Base-by-base conservation (phyloP, 768 basidiomycete genomes). In the Kwoniella mangroviensis region DNA sequence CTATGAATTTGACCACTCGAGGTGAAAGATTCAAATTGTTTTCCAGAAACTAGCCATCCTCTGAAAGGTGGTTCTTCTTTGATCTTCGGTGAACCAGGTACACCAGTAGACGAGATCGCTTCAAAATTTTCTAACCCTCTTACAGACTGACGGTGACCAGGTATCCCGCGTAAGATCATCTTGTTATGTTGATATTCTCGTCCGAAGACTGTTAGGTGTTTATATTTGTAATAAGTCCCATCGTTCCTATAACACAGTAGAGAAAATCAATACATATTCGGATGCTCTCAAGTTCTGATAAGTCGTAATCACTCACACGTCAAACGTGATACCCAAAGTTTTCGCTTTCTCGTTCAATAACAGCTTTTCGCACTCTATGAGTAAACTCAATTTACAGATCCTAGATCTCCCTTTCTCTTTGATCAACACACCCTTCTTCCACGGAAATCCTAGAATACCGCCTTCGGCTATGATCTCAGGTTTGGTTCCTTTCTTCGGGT, bases 21-120 rank as follows among this genome's bases (percentile, higher is more conserved):
- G 12, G 63, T 66, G 42, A 80, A 78, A 0, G 55, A 59, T 64
- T 80, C 76, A 45, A 63, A 80, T 34, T 60, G 24, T 51, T 67
- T 40, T 4, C 79, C 79, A 45, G 73, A 73, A 17, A 78, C 75
- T 15, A 80, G 56, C 79, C 79, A 80, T 10, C 79, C 79, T 41
- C 21, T 58, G 60, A 78, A 80, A 15, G 79, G 79, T 3, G 78
- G 74, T 21, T 34, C 34, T 34, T 34, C 34, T 34, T 34, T 34
- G 34, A 7, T 34, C 34, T 34, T 34, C 34, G 34, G 34, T 34
- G 34, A 34, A 34, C 9, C 6, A 34, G 6, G 34, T 34, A 34
- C 34, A 1, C 34, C 70, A 40, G 73, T 74, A 0, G 45, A 54
- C 10, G 28, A 13, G 17, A 77, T 61, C 4, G 26, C 45, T 10